phyloP scores from a whole-genome alignment of 2,329 filamentous ascomycete genomes.

The Orbilia oligospora region DNA sequence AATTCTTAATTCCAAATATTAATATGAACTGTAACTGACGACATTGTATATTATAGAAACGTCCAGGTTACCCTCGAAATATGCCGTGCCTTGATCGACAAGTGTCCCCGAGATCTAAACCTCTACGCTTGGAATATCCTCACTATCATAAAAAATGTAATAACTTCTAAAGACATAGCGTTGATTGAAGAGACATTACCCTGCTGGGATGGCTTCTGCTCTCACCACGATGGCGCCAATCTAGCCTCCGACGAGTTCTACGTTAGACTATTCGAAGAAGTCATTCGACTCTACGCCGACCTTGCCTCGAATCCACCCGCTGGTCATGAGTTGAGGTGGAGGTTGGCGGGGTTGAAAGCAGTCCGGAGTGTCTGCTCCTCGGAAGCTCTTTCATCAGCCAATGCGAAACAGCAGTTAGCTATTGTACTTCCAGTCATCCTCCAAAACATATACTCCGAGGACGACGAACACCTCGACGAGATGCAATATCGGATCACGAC shows the following conservation, averaged over 20 bases:
- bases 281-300: slow-evolving; percentile 83
- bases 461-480: slow-evolving; percentile 77
- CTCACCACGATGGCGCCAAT: slow-evolving; percentile 86
- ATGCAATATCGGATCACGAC: slow-evolving; percentile 73
- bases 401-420: slow-evolving; percentile 82
- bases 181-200: slow-evolving; percentile 92
- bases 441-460: slow-evolving; percentile 85
- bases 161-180: slow-evolving; percentile 87
- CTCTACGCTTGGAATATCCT: slow-evolving; percentile 89
- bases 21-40: background rate
- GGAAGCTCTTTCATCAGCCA: slow-evolving; percentile 82
- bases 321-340: slow-evolving; percentile 83
- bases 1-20: background rate
- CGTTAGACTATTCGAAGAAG: slow-evolving; percentile 83
- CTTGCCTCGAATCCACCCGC: slow-evolving; percentile 74
- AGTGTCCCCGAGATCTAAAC: slow-evolving; percentile 88
- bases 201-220: slow-evolving; percentile 89
- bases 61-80: slow-evolving; percentile 96
- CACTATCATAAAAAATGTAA: slow-evolving; percentile 84
- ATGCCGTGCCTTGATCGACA: slow-evolving; percentile 90
- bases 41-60: slow-evolving; percentile 73
- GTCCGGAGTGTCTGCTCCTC: slow-evolving; percentile 75
- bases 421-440: slow-evolving; percentile 87
- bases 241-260: slow-evolving; percentile 89
- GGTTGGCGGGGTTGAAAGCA: slow-evolving; percentile 80